These are phyloP conservation scores for Podila verticillata DNA, from an alignment of 192 early-diverging fungal genomes.

Conservation along the genomic window DNA sequence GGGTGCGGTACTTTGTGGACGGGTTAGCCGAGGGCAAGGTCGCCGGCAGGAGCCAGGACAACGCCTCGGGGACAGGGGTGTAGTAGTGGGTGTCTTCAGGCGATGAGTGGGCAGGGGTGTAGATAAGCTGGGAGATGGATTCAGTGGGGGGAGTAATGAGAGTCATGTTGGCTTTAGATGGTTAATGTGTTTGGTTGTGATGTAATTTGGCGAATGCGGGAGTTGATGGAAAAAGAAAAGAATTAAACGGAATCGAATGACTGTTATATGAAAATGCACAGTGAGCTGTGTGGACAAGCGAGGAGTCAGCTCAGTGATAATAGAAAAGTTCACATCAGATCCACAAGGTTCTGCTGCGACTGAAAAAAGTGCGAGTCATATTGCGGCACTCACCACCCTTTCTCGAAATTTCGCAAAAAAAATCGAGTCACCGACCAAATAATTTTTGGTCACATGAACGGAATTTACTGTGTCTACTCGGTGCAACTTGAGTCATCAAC, in stretches of 20 bases:
- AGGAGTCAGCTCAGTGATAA: too few species aligned
- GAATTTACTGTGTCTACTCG: neutral
- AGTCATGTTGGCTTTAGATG: conserved; percentile 32
- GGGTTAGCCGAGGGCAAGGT: conserved; percentile 15
- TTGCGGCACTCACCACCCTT: too few species aligned
- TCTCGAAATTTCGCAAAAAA: neutral
- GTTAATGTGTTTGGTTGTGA: neutral
- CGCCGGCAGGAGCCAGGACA: conserved; percentile 51
- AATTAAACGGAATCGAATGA: neutral
- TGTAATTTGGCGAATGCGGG: neutral
- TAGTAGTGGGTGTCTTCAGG: conserved; percentile 10
- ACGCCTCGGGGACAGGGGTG: conserved; percentile 14
- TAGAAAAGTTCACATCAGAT: too few species aligned
- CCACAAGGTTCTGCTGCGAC: too few species aligned
- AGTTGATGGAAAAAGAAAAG: conserved; percentile 1
- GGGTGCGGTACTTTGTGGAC: conserved; percentile 46
- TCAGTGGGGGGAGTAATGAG: conserved; percentile 24
- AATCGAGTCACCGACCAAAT: neutral
- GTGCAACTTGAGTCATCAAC: too few species aligned
- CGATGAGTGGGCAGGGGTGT: conserved; percentile 5
- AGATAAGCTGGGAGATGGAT: conserved; percentile 7
- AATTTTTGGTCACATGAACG: neutral
- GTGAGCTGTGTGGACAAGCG: too few species aligned
- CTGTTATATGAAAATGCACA: neutral
- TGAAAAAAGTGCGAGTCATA: too few species aligned